These are phyloP conservation scores for Naumovozyma castellii DNA, from an alignment of 805 yeast species.

Conservation along the genomic window DNA sequence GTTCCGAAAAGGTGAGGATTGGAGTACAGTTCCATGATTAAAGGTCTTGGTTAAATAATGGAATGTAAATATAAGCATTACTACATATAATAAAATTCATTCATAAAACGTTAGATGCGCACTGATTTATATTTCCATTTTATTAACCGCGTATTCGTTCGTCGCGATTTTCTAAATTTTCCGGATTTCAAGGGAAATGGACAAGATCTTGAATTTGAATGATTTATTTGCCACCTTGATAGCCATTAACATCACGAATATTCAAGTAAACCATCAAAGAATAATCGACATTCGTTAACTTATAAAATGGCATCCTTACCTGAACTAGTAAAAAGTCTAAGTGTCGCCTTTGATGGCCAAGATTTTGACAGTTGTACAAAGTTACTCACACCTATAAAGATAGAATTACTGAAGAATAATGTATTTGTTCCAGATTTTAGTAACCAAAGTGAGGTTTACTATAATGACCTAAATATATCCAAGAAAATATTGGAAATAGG, in stretches of 20 bases:
- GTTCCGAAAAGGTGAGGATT: constrained; percentile 43
- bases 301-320: constrained; percentile 43
- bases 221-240: constrained; percentile 1
- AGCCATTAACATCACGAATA: too few relatives aligned
- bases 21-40: constrained; percentile 37
- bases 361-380: constrained; percentile 53
- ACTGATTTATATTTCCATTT: too few relatives aligned
- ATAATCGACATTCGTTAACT: too few relatives aligned
- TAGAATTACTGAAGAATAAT: constrained; percentile 69
- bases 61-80: too few relatives aligned
- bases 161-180: too few relatives aligned
- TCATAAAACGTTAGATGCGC: too few relatives aligned
- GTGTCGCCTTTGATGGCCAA: constrained; percentile 50
- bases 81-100: too few relatives aligned
- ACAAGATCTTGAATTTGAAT: too few relatives aligned
- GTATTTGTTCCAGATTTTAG: constrained; percentile 57
- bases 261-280: too few relatives aligned
- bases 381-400: constrained; percentile 61
- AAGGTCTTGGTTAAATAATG: too few relatives aligned
- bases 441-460: constrained; percentile 27
- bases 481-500: constrained; percentile 83
- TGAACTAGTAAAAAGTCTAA: constrained; percentile 59
- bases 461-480: constrained; percentile 66
- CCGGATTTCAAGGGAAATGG: background rate
- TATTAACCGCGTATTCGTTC: too few relatives aligned